Evolutionary conservation across 2,329 filamentous ascomycete species (phyloP).

Genomic region (Trichoderma afroharzianum): DNA sequence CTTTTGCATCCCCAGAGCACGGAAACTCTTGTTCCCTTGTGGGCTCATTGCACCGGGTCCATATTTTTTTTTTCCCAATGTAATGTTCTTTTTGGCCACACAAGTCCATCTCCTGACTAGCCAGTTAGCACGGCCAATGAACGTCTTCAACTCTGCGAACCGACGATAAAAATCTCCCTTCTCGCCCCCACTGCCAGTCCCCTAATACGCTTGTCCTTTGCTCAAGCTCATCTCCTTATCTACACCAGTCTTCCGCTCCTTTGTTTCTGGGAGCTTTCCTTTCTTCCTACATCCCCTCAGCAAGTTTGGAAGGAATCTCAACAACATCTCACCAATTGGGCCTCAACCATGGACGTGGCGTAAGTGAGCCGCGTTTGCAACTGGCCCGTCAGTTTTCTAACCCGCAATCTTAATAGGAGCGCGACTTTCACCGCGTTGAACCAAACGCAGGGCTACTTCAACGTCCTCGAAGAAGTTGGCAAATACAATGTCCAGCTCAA

Average conservation of each 20-base stretch:
- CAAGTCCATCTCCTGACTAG: slow-evolving; percentile 21
- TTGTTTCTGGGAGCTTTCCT: not conserved
- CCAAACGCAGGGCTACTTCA: slow-evolving; percentile 50
- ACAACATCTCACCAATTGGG: slow-evolving; percentile 1
- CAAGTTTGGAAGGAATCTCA: not conserved
- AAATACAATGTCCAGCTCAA: slow-evolving; percentile 83
- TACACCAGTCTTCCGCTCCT: slow-evolving; percentile 5
- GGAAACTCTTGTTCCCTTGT: slow-evolving; percentile 9
- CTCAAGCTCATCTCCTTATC: slow-evolving; percentile 16
- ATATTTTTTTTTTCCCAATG: not conserved
- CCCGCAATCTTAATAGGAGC: slow-evolving; percentile 40
- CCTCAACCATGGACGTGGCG: slow-evolving; percentile 34
- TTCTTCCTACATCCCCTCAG: not conserved
- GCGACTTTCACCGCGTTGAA: slow-evolving; percentile 47
- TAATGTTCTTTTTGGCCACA: not conserved
- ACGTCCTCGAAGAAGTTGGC: slow-evolving; percentile 60
- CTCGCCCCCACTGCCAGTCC: slow-evolving; percentile 12
- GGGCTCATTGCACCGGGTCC: slow-evolving; percentile 12
- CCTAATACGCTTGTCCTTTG: slow-evolving; percentile 11
- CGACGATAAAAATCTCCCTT: slow-evolving; percentile 21
- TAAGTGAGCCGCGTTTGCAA: slow-evolving; percentile 23
- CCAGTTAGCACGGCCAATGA: slow-evolving; percentile 14
- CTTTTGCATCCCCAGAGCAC: slow-evolving; percentile 6
- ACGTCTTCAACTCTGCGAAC: not conserved
- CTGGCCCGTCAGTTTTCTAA: slow-evolving; percentile 12